These are phyloP conservation scores for Pichia occidentalis DNA, from an alignment of 805 yeast species.

Conservation along the genomic window DNA sequence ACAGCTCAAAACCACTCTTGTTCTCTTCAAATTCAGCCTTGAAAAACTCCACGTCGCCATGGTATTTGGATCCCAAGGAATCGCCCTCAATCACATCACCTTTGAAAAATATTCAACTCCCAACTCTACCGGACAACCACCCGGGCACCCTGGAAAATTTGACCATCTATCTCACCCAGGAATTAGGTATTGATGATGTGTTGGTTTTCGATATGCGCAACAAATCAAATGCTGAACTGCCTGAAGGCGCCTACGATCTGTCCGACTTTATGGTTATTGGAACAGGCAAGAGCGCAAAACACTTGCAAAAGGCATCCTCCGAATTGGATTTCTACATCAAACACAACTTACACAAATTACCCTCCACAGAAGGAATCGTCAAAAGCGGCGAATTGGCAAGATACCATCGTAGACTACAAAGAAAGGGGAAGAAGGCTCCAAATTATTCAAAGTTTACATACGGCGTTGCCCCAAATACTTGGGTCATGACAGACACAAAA, in stretches of 20 bases:
- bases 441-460: conserved; percentile 50
- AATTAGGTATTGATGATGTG: conserved; percentile 62
- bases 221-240: conserved; percentile 17
- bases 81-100: conserved; percentile 24
- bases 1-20: background rate
- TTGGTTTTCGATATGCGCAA: conserved; percentile 55
- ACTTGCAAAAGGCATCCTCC: conserved; percentile 62
- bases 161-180: conserved; percentile 42
- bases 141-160: conserved; percentile 47
- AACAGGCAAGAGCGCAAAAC: conserved; percentile 73
- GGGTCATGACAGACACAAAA: conserved; percentile 75
- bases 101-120: conserved; percentile 32
- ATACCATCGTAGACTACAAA: conserved; percentile 44
- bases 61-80: conserved; percentile 31
- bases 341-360: conserved; percentile 37
- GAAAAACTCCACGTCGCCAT: conserved; percentile 17
- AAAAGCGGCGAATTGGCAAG: conserved; percentile 50
- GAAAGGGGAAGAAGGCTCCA: conserved; percentile 48
- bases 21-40: background rate
- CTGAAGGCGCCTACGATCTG: conserved; percentile 30
- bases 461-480: conserved; percentile 57
- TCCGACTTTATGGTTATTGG: conserved; percentile 54
- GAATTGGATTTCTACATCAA: conserved; percentile 56
- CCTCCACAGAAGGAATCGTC: conserved; percentile 65
- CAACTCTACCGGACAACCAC: conserved; percentile 51